Conservation (phyloP, 441 rosid species). For the Syzygium syzygioides region DNA sequence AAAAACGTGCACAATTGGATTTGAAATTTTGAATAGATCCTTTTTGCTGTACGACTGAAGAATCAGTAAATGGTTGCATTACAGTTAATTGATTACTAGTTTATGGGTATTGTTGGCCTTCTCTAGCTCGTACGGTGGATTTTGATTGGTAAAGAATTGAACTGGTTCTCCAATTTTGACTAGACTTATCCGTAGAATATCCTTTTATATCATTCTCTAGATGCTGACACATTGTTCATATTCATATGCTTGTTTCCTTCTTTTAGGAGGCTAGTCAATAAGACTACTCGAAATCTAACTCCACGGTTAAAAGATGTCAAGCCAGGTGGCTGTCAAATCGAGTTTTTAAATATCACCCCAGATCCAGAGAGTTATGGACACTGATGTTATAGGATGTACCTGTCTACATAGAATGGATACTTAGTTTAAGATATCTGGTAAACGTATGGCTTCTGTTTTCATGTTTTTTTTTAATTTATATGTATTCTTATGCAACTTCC, state of each 20-base stretch:
- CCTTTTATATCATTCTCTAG: neutral
- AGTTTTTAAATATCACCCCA: neutral
- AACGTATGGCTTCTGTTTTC: neutral
- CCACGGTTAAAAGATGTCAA: neutral
- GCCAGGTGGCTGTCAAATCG: neutral
- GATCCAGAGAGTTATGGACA: neutral
- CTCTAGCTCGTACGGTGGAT: neutral
- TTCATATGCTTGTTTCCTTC: neutral
- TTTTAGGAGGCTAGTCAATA: neutral
- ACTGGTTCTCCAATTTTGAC: neutral
- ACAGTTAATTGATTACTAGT: neutral
- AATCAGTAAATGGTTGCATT: neutral
- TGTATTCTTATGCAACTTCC: constrained; percentile 3
- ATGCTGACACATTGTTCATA: neutral
- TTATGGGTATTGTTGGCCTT: neutral
- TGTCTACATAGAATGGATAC: neutral
- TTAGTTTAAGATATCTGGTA: neutral
- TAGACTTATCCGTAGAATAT: neutral
- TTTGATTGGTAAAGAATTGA: neutral
- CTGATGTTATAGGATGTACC: neutral
- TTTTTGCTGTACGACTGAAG: neutral
- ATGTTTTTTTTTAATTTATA: neutral
- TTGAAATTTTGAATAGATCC: neutral
- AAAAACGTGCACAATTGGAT: neutral
- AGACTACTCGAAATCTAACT: neutral